These are phyloP conservation scores for Moesziomyces parantarcticus DNA, from an alignment of 1,284 basidiomycete genomes.

Conservation along the genomic window DNA sequence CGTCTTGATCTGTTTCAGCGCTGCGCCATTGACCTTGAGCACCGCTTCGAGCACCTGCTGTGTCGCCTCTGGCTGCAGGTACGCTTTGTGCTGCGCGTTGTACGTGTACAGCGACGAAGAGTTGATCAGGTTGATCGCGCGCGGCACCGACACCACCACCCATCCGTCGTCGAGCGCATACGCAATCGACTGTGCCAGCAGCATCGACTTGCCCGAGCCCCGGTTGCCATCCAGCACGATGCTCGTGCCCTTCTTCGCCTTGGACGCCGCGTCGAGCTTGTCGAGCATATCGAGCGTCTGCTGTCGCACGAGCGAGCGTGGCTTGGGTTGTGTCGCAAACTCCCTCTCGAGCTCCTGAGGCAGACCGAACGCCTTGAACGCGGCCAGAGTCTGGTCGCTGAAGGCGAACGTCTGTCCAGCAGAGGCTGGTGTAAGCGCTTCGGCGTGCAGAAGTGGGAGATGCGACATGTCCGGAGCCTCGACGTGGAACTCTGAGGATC, in stretches of 20 bases:
- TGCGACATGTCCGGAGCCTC: constrained; percentile 56
- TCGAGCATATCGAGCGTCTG: constrained; percentile 57
- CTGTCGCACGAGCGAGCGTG: constrained; percentile 50
- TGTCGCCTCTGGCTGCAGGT: constrained; percentile 76
- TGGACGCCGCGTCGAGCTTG: constrained; percentile 47
- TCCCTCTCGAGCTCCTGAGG: constrained; percentile 54
- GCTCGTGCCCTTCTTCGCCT: constrained; percentile 14
- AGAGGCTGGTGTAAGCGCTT: constrained; percentile 35
- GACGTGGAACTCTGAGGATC: constrained; percentile 47
- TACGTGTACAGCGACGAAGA: constrained; percentile 81
- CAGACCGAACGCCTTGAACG: constrained; percentile 54
- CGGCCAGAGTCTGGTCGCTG: constrained; percentile 41
- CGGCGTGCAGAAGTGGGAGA: constrained; percentile 47
- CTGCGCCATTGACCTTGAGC: constrained; percentile 64
- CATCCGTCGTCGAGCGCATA: constrained; percentile 79
- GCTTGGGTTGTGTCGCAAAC: constrained; percentile 42
- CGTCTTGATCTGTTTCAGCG: constrained; percentile 33
- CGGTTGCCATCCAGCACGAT: constrained; percentile 71
- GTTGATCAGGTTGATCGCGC: constrained; percentile 81
- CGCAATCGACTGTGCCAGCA: constrained; percentile 82
- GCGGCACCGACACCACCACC: constrained; percentile 89
- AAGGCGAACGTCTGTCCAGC: constrained; percentile 52
- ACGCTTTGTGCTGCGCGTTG: constrained; percentile 79
- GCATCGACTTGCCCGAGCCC: constrained; percentile 85
- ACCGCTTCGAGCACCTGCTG: constrained; percentile 66